Conservation (phyloP, 768 basidiomycete species). For the Ramaria sp. region DNA sequence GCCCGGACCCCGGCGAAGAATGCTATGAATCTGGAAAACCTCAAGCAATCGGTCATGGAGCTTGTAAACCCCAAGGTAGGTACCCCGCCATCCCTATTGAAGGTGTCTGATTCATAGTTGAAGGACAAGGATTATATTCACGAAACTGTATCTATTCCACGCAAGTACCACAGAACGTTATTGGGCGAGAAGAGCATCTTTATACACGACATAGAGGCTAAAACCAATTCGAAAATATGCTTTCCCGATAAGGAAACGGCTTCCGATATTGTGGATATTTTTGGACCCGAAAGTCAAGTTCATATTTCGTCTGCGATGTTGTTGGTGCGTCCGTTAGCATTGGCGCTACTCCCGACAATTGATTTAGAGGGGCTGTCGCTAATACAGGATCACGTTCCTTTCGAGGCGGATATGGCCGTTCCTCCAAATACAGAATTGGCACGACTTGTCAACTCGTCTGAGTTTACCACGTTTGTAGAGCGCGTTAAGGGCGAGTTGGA, state of each 20-base stretch:
- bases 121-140: slow-evolving; percentile 96
- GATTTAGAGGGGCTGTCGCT: background rate
- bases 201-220: slow-evolving; percentile 92
- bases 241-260: slow-evolving; percentile 92
- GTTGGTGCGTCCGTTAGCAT: slow-evolving; percentile 41
- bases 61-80: slow-evolving; percentile 87
- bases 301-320: slow-evolving; percentile 96
- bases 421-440: slow-evolving; percentile 76
- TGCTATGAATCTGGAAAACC: slow-evolving; percentile 84
- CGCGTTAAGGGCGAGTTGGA: slow-evolving; percentile 90
- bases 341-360: background rate
- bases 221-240: slow-evolving; percentile 87
- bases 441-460: slow-evolving; percentile 62
- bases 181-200: slow-evolving; percentile 96
- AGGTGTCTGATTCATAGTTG: background rate
- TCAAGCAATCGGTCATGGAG: slow-evolving; percentile 97
- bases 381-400: slow-evolving; percentile 87
- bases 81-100: background rate
- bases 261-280: slow-evolving; percentile 93
- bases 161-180: slow-evolving; percentile 89
- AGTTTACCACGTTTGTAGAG: slow-evolving; percentile 80
- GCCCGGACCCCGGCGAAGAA: slow-evolving; percentile 99
- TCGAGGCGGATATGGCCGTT: slow-evolving; percentile 90
- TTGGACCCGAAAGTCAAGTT: slow-evolving; percentile 93
- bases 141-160: slow-evolving; percentile 87